phyloP scores from a whole-genome alignment of 2,329 filamentous ascomycete species.

The Cladobotryum mycophilum region DNA sequence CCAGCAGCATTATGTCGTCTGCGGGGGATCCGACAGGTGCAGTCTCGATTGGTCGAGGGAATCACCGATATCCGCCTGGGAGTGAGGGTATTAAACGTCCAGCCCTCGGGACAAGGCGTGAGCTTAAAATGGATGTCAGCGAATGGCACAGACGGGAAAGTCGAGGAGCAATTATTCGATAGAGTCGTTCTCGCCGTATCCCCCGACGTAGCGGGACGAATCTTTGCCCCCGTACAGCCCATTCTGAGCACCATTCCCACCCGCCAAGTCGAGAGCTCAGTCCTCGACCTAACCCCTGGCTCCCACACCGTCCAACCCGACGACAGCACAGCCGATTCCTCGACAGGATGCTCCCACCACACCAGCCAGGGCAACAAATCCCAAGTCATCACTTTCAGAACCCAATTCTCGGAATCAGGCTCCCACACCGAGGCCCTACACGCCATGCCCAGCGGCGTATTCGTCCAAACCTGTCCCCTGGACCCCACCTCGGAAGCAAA shows the following conservation, averaged over 20 bases:
- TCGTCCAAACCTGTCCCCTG: constrained; percentile 48
- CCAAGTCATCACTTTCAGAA: constrained; percentile 31
- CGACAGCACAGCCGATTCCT: not conserved
- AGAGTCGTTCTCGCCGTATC: constrained; percentile 48
- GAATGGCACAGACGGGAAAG: not conserved
- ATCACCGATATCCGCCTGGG: constrained; percentile 35
- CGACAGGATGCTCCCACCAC: constrained; percentile 23
- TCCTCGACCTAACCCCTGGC: constrained; percentile 23
- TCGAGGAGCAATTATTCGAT: constrained; percentile 38
- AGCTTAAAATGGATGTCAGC: constrained; percentile 27
- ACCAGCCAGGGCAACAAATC: constrained; percentile 18
- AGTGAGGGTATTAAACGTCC: constrained; percentile 31
- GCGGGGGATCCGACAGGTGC: constrained; percentile 42
- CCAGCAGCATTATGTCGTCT: constrained; percentile 45
- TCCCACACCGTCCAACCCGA: constrained; percentile 9
- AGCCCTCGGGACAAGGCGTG: constrained; percentile 20
- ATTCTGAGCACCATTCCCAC: constrained; percentile 41
- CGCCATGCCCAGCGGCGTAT: constrained; percentile 41
- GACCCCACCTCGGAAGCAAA: constrained; percentile 28
- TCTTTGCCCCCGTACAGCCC: constrained; percentile 39
- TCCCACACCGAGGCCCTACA: constrained; percentile 47
- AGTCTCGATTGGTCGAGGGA: constrained; percentile 37
- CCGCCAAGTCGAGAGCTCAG: constrained; percentile 40
- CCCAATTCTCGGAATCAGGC: constrained; percentile 22
- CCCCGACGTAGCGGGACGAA: constrained; percentile 42